These are phyloP conservation scores for Chlorociboria aeruginascens DNA, from an alignment of 495 filamentous ascomycete species.

Conservation along the genomic window DNA sequence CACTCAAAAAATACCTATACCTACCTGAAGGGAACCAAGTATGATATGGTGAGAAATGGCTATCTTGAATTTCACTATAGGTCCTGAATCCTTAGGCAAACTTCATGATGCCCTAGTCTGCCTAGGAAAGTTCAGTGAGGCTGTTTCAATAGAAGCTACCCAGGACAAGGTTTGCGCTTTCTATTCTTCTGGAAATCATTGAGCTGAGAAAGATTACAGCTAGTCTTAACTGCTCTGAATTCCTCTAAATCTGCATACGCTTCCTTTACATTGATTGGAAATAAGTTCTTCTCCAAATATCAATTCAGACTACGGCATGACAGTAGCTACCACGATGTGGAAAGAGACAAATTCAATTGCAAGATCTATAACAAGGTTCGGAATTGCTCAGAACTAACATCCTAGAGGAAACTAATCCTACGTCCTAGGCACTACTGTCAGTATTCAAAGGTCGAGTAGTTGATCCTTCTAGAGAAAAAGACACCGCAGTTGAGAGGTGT, in stretches of 20 bases:
- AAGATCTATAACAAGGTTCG: constrained; percentile 58
- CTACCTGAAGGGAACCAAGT: no score
- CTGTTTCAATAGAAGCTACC: constrained; percentile 74
- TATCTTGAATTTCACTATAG: constrained; percentile 66
- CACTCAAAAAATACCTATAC: neutral
- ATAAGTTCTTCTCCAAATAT: constrained; percentile 76
- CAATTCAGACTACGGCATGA: constrained; percentile 33
- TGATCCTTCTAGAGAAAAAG: constrained; percentile 47
- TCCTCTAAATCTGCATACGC: constrained; percentile 88
- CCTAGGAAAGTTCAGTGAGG: constrained; percentile 85
- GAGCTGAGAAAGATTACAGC: constrained; percentile 31
- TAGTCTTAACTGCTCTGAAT: constrained; percentile 76
- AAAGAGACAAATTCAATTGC: constrained; percentile 54
- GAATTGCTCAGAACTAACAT: neutral
- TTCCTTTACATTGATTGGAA: constrained; percentile 60
- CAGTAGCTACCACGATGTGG: constrained; percentile 7
- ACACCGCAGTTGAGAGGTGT: constrained; percentile 73
- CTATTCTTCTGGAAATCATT: neutral
- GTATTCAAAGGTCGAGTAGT: constrained; percentile 55
- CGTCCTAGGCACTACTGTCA: constrained; percentile 51
- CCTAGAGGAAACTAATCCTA: neutral
- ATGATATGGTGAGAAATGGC: constrained; percentile 40
- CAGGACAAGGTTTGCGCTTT: constrained; percentile 47
- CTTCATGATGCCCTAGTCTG: constrained; percentile 80
- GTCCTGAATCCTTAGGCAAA: constrained; percentile 56